These are phyloP conservation scores for Diaporthe ilicicola DNA, from an alignment of 2,329 filamentous ascomycete species.

Conservation along the genomic window DNA sequence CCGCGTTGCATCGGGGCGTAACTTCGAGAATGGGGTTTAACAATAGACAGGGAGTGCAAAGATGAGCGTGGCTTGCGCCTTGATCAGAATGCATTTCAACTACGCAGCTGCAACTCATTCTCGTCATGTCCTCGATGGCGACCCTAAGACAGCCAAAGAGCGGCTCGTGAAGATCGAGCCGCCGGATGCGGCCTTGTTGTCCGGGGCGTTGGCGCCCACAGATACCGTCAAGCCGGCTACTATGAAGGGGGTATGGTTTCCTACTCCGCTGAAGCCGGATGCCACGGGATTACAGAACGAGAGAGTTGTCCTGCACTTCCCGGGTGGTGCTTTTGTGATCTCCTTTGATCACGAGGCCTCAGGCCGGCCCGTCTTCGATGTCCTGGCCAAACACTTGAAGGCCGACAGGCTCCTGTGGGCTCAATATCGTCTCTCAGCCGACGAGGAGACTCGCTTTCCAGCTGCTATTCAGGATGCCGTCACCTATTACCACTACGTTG, in stretches of 20 bases:
- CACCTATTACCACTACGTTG: not conserved
- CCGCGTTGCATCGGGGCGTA: too few species aligned
- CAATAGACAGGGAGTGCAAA: not conserved
- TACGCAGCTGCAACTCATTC: too few species aligned
- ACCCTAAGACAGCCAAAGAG: not conserved
- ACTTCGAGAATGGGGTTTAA: not conserved
- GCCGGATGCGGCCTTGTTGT: not conserved
- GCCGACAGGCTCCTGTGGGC: not conserved
- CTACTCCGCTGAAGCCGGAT: not conserved
- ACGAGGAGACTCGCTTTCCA: not conserved
- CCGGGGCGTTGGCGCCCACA: not conserved
- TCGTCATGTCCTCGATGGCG: too few species aligned
- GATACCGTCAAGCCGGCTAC: not conserved
- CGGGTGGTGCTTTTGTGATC: not conserved
- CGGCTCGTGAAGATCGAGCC: not conserved
- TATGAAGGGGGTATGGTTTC: not conserved
- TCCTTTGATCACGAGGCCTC: not conserved
- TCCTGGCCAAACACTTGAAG: not conserved
- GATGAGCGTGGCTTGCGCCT: not conserved
- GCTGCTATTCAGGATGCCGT: not conserved
- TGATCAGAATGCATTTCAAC: not conserved
- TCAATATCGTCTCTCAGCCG: not conserved
- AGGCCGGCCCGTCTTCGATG: not conserved
- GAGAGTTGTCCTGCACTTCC: not conserved
- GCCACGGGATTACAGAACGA: not conserved